Percentiles rank a stretch among this genome's conserved stretches.
These are phyloP conservation scores for Pinguiococcus pyrenoidosus DNA, from an alignment of 108 stramenopile species.

Conservation along the genomic window DNA sequence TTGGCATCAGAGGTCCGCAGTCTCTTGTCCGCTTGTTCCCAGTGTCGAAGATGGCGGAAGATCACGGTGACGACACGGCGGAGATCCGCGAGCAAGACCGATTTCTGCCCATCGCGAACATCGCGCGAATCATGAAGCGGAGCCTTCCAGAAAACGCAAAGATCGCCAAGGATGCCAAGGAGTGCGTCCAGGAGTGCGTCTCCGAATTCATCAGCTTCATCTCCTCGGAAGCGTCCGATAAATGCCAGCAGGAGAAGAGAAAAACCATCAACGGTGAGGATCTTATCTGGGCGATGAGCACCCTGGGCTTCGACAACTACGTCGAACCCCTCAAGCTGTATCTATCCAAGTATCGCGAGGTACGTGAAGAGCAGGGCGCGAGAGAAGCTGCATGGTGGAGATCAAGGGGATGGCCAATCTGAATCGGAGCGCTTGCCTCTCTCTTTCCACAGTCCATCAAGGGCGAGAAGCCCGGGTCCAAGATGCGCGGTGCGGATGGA, in stretches of 20 bases:
- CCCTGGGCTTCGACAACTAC: slow-evolving; percentile 96
- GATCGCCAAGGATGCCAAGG: slow-evolving; percentile 98
- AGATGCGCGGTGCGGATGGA: no score
- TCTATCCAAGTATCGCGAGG: slow-evolving; percentile 86
- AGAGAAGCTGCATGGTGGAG: no score
- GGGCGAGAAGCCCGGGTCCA: no score
- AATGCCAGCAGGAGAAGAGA: slow-evolving; percentile 93
- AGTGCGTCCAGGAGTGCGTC: slow-evolving; percentile 96
- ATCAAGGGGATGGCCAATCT: no score
- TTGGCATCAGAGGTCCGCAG: no score
- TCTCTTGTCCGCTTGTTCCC: no score
- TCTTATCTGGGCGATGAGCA: slow-evolving; percentile 95
- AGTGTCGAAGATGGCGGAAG: no score
- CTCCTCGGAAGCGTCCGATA: slow-evolving; percentile 92
- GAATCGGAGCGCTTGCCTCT: no score
- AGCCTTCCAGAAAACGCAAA: slow-evolving; percentile 93
- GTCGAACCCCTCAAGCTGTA: slow-evolving; percentile 95
- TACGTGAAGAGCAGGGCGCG: no score
- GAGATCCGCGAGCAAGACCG: no score
- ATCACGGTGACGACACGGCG: no score
- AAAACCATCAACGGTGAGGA: slow-evolving; percentile 99
- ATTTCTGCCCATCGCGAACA: slow-evolving; percentile 96
- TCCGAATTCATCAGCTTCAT: slow-evolving; percentile 99
- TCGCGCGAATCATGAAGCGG: slow-evolving; percentile 97
- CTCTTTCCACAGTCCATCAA: no score